A percentile compares a stretch with the other conserved stretches of the same genome.
Conservation (phyloP, 768 basidiomycete genomes). For the Neoboletus subvelutipes region DNA sequence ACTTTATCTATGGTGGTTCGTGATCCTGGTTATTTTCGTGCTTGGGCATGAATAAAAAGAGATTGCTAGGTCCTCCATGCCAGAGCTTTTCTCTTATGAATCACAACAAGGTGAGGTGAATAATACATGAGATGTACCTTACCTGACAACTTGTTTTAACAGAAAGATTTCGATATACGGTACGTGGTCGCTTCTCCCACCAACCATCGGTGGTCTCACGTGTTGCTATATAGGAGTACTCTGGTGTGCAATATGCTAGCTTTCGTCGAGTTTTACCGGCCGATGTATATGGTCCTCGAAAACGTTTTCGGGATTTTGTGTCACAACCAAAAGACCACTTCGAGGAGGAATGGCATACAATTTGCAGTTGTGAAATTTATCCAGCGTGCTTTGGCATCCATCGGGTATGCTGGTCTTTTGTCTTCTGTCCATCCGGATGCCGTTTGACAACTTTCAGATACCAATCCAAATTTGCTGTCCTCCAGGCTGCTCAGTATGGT, state of each 20-base stretch:
- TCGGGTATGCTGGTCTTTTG: constrained; percentile 52
- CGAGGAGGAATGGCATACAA: constrained; percentile 40
- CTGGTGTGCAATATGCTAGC: constrained; percentile 70
- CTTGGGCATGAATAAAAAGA: background rate
- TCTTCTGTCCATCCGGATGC: background rate
- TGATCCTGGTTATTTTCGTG: constrained; percentile 4
- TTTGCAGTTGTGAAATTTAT: constrained; percentile 69
- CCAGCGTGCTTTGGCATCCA: constrained; percentile 51
- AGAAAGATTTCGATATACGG: constrained; percentile 65
- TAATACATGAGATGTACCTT: background rate
- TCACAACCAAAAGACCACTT: constrained; percentile 46
- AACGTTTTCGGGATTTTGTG: constrained; percentile 66
- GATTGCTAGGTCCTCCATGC: constrained; percentile 64
- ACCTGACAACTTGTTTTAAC: constrained; percentile 3
- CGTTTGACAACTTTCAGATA: constrained; percentile 37
- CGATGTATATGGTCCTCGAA: constrained; percentile 65
- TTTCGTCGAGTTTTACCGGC: constrained; percentile 63
- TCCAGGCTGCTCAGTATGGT: constrained; percentile 74
- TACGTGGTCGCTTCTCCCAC: constrained; percentile 20
- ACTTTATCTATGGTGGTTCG: constrained; percentile 74
- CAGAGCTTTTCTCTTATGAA: constrained; percentile 72
- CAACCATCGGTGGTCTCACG: background rate
- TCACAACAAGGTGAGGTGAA: constrained; percentile 48
- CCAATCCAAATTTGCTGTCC: constrained; percentile 61
- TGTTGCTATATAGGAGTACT: constrained; percentile 44